Evolutionary conservation across 208 protist species (phyloP).

Genomic region (Cochliopodium minus): DNA sequence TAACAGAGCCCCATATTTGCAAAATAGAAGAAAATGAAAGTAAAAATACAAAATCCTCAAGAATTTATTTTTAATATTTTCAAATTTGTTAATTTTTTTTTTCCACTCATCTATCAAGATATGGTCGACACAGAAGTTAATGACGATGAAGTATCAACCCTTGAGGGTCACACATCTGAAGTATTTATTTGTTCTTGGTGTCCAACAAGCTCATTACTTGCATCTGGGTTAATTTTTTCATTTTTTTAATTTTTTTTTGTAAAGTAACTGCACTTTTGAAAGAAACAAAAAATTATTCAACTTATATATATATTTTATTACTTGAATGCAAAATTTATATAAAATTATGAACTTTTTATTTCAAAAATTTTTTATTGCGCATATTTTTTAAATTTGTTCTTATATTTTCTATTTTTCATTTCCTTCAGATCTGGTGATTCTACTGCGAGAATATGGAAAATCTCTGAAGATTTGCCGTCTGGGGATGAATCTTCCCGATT

Average conservation of each 20-base stretch:
- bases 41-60: slow-evolving; percentile 13
- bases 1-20: slow-evolving; percentile 24
- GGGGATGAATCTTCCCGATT: neutral
- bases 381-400: too few species aligned
- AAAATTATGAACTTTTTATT: too few species aligned
- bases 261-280: too few species aligned
- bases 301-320: too few species aligned
- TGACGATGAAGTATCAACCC: slow-evolving; percentile 21
- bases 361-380: too few species aligned
- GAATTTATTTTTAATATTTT: neutral
- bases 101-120: neutral
- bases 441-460: slow-evolving; percentile 38
- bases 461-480: slow-evolving; percentile 13
- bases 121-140: slow-evolving; percentile 8
- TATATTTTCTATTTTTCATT: neutral
- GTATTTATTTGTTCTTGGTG: slow-evolving; percentile 38
- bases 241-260: neutral
- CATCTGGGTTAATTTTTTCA: slow-evolving; percentile 20
- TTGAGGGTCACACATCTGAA: slow-evolving; percentile 26
- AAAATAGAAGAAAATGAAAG: slow-evolving; percentile 6
- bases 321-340: too few species aligned
- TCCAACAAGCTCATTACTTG: slow-evolving; percentile 13
- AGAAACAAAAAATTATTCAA: too few species aligned
- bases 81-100: neutral
- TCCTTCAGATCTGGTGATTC: slow-evolving; percentile 33